Evolutionary conservation across 202 grass and related monocot species (phyloP), one percentile per base, ranked within the genome.

Genomic region (Panicum virgatum): DNA sequence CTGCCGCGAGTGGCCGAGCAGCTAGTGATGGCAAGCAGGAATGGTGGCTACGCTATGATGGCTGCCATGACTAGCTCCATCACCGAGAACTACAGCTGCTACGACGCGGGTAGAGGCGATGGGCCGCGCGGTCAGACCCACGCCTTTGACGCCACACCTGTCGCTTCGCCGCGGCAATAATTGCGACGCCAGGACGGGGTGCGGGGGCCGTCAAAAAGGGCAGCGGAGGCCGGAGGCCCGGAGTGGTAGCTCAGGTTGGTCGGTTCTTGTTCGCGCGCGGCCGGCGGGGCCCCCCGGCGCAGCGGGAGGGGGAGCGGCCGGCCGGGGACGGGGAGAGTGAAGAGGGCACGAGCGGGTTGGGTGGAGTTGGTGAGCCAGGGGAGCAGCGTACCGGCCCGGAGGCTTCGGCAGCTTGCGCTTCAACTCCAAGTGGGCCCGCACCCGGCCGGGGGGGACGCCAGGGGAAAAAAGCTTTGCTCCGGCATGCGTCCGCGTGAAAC

Each of bases 361-460:
- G 61, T 63, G 82, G 62, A 85, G 87, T 72, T 77, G 82, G 65
- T 85, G 87, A 48, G 75, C 19, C 15, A 6, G 57, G 51, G 36
- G 42, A 25, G 58, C 16, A 25, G 53, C 8, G 40, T 30, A 14
- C 75, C 29, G 20, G 42, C 8, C 75, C 29, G 20, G 42, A 48
- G 43, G 26, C 43, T 71, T 48, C 43, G 59, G 75, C 58, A 1
- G 57, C 59, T 78, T 64, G 73, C 73, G 60, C 75, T 78, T 78
- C 39, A 42, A 16, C 66, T 44, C 25, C 29, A 25, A 48, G 29
- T 78, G 76, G 76, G 12, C 20, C 18, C 6, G 15, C 22, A 3
- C 8, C n/a, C 47, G 20, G 20, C 30, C 8, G 18, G 19, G 4
- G 6, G 5, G 34, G 36, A 43, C 11, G 74, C 32, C 32, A 34